phyloP scores from a whole-genome alignment of 306 rosid genomes.

The Nissolia schottii region DNA sequence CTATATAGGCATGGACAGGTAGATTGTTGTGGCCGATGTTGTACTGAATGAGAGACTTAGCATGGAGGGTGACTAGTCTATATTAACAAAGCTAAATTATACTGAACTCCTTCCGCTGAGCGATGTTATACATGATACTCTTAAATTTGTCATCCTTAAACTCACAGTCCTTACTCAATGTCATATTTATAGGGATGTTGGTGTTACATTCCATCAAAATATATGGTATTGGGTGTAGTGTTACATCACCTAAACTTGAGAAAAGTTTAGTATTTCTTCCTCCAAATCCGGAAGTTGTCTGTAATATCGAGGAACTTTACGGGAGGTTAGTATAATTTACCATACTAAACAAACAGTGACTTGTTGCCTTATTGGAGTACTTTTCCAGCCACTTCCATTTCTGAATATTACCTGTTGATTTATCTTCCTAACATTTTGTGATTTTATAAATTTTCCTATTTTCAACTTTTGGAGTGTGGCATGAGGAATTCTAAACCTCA shows the following conservation, averaged over 20 bases:
- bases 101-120: no score
- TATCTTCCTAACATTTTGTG: neutral
- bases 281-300: no score
- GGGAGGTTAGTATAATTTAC: no score
- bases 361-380: neutral
- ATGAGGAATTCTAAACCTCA: neutral
- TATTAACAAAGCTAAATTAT: neutral
- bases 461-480: neutral
- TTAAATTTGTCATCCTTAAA: no score
- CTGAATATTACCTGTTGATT: neutral
- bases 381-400: neutral
- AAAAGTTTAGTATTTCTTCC: no score
- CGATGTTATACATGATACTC: no score
- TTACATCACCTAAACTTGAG: no score
- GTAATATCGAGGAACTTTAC: no score
- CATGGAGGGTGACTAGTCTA: neutral
- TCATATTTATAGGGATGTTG: no score
- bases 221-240: no score
- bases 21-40: neutral
- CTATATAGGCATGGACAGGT: neutral
- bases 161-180: no score
- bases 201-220: no score
- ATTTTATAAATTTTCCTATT: neutral
- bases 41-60: neutral
- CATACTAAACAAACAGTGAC: neutral